Conservation (phyloP, 2,329 filamentous ascomycete species). For the Elsinoe australis region DNA sequence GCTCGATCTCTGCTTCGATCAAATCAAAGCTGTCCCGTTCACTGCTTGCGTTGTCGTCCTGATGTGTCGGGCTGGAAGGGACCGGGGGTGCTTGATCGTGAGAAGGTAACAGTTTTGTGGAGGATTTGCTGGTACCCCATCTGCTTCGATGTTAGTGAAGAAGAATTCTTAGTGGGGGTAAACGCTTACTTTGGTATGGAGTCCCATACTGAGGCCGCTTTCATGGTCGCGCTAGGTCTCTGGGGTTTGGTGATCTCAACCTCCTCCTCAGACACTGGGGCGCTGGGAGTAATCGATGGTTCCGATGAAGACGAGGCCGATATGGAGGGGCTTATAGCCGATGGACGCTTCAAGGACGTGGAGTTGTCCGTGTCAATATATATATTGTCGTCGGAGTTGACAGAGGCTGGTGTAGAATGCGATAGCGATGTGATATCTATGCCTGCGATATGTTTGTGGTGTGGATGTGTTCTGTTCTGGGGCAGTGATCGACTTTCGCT, state of each 20-base stretch:
- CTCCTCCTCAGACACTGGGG: too few relatives aligned
- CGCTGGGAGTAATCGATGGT: too few relatives aligned
- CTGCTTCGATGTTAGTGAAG: not conserved
- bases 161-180: too few relatives aligned
- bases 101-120: conserved; percentile 3
- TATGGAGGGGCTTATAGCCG: too few relatives aligned
- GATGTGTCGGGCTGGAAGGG: not conserved
- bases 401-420: not conserved
- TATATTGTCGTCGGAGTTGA: not conserved
- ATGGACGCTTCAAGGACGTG: too few relatives aligned
- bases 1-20: conserved; percentile 24
- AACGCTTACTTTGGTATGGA: too few relatives aligned
- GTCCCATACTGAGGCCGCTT: too few relatives aligned
- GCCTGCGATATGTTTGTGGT: conserved; percentile 9
- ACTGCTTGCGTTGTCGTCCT: conserved; percentile 8
- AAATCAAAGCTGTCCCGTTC: conserved; percentile 20
- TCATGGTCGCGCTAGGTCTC: too few relatives aligned
- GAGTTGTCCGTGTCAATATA: not conserved
- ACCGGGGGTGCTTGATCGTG: too few relatives aligned
- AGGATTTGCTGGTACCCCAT: not conserved
- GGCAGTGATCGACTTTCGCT: conserved; percentile 19
- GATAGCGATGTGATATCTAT: conserved; percentile 8
- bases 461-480: conserved; percentile 22
- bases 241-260: too few relatives aligned
- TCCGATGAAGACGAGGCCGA: too few relatives aligned